phyloP scores from a whole-genome alignment of 2,329 filamentous ascomycete genomes.

The Alternaria arborescens region DNA sequence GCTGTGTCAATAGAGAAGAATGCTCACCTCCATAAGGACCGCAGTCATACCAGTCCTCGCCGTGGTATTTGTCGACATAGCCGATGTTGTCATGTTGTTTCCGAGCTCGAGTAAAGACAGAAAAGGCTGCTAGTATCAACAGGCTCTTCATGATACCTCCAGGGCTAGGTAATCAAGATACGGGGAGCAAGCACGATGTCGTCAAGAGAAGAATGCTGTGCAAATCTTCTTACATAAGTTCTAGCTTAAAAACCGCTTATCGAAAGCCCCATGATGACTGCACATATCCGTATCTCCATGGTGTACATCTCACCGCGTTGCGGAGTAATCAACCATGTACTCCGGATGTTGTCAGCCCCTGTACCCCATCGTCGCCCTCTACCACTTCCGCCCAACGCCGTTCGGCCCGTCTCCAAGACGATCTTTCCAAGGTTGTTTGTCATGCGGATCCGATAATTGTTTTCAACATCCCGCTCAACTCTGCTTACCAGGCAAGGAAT shows the following conservation, averaged over 20 bases:
- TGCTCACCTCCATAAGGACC: not conserved
- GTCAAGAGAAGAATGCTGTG: not conserved
- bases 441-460: not conserved
- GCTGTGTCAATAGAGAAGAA: not conserved
- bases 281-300: not conserved
- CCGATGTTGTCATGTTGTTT: not conserved
- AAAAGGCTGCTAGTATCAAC: not conserved
- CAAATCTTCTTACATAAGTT: not conserved
- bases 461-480: not conserved
- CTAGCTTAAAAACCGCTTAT: not conserved
- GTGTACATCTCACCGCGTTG: not conserved
- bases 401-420: not conserved
- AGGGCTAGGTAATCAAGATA: not conserved
- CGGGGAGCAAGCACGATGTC: not conserved
- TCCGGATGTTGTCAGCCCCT: not conserved
- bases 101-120: not conserved
- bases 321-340: not conserved
- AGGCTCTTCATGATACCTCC: not conserved
- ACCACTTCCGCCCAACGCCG: not conserved
- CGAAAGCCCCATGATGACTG: not conserved
- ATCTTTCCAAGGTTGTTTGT: not conserved
- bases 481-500: not conserved
- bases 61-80: not conserved
- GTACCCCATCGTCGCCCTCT: not conserved
- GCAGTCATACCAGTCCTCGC: slow-evolving; percentile 4